Evolutionary conservation across 345 rosid species (phyloP).

Genomic region (Xanthoceras sorbifolium): DNA sequence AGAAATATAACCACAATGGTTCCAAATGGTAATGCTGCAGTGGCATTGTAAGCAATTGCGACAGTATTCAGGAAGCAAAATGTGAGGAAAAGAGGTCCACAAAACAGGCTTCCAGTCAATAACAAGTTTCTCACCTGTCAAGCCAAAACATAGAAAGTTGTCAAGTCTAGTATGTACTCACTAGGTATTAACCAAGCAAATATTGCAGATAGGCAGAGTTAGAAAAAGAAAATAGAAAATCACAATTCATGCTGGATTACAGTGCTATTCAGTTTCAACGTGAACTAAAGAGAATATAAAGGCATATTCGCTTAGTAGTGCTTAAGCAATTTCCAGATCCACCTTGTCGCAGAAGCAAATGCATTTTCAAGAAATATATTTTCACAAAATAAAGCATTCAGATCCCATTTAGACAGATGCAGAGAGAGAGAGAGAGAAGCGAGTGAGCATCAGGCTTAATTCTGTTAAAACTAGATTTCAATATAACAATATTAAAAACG

Average conservation of each 20-base stretch:
- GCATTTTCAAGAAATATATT: background rate
- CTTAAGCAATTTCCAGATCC: background rate
- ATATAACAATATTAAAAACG: background rate
- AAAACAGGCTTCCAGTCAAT: constrained; percentile 46
- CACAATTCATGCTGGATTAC: background rate
- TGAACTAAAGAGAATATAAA: background rate
- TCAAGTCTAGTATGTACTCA: background rate
- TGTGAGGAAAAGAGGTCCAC: constrained; percentile 48
- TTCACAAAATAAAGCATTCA: background rate
- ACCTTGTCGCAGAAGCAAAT: background rate
- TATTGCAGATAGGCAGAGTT: background rate
- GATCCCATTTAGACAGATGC: background rate
- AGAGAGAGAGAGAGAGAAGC: background rate
- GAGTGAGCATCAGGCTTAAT: background rate
- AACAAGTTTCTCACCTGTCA: constrained; percentile 51
- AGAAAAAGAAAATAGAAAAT: too few species aligned
- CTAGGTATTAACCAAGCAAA: too few species aligned
- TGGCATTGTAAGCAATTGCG: constrained; percentile 48
- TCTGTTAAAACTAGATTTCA: background rate
- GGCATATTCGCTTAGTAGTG: background rate
- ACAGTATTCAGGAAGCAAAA: constrained; percentile 55
- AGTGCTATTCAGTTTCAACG: background rate
- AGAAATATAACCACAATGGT: constrained; percentile 54
- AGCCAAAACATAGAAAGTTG: background rate
- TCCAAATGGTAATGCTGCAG: constrained; percentile 58